Conservation (phyloP, 768 basidiomycete genomes). For the Pulveroboletus sp. region DNA sequence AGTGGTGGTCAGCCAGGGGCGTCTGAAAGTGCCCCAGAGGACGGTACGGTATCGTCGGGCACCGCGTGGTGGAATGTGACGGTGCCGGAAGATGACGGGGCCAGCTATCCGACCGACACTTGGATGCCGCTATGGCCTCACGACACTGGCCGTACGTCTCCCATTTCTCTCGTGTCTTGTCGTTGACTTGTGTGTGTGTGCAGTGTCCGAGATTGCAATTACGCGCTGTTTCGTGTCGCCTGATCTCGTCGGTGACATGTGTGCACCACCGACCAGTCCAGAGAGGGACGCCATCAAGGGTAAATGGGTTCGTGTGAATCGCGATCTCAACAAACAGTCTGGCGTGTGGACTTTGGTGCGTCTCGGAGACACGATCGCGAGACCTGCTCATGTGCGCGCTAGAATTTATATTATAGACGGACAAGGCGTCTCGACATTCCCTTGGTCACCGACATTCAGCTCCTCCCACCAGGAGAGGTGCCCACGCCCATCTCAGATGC, state of each 20-base stretch:
- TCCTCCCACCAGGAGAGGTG: slow-evolving; percentile 46
- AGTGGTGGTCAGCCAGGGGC: too few species aligned
- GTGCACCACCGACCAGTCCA: slow-evolving; percentile 63
- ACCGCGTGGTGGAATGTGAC: slow-evolving; percentile 20
- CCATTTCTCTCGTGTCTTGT: background rate
- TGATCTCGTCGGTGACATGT: slow-evolving; percentile 52
- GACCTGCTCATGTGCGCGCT: slow-evolving; percentile 1
- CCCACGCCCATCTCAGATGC: slow-evolving; percentile 43
- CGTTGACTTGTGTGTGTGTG: background rate
- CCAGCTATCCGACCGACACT: slow-evolving; percentile 75
- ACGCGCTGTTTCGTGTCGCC: slow-evolving; percentile 67
- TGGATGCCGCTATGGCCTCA: slow-evolving; percentile 28
- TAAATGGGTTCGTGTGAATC: slow-evolving; percentile 87
- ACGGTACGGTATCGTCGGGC: slow-evolving; percentile 4
- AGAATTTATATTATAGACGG: slow-evolving; percentile 81
- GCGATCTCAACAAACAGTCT: slow-evolving; percentile 70
- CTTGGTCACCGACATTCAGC: slow-evolving; percentile 68
- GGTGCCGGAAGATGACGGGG: slow-evolving; percentile 39
- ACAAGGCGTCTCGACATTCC: slow-evolving; percentile 80
- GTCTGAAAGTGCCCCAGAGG: background rate
- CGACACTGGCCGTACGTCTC: slow-evolving; percentile 26
- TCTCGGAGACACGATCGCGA: background rate
- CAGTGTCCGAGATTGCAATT: slow-evolving; percentile 82
- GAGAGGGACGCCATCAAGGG: slow-evolving; percentile 76
- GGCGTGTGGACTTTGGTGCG: slow-evolving; percentile 62